Evolutionary conservation across 225 moss, liverwort and hornwort genomes (phyloP).

Genomic region (Pseudisothecium myosuroides): DNA sequence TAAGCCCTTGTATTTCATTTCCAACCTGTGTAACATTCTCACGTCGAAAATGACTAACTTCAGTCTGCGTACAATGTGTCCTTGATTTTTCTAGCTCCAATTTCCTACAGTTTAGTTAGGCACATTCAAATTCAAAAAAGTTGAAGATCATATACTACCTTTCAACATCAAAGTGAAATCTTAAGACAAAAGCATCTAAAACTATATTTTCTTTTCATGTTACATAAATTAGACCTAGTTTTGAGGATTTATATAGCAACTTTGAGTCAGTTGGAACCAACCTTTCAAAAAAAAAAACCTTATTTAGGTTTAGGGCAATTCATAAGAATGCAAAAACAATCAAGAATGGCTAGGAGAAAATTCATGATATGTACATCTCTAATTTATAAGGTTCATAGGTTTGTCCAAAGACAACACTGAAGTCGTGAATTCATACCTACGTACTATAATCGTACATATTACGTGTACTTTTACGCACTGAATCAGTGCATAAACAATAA

Average conservation of each 20-base stretch:
- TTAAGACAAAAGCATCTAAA: not conserved
- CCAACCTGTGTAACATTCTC: conserved; percentile 41
- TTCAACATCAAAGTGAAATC: not conserved
- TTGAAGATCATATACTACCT: not conserved
- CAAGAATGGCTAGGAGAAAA: not conserved
- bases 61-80: conserved; percentile 44
- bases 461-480: too few relatives aligned
- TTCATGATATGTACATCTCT: too few relatives aligned
- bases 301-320: too few relatives aligned
- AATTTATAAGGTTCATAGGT: too few relatives aligned
- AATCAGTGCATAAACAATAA: too few relatives aligned
- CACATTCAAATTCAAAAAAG: not conserved
- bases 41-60: conserved; percentile 36
- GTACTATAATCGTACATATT: too few relatives aligned
- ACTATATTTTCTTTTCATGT: not conserved
- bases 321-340: not conserved
- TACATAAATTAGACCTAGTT: not conserved
- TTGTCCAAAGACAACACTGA: too few relatives aligned
- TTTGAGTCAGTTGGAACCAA: not conserved
- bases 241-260: not conserved
- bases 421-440: too few relatives aligned
- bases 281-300: fast-evolving
- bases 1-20: not conserved
- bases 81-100: conserved; percentile 17
- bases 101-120: not conserved